These are phyloP conservation scores for Blastocystis sp. DNA, from an alignment of 352 stramenopile species.

Conservation along the genomic window DNA sequence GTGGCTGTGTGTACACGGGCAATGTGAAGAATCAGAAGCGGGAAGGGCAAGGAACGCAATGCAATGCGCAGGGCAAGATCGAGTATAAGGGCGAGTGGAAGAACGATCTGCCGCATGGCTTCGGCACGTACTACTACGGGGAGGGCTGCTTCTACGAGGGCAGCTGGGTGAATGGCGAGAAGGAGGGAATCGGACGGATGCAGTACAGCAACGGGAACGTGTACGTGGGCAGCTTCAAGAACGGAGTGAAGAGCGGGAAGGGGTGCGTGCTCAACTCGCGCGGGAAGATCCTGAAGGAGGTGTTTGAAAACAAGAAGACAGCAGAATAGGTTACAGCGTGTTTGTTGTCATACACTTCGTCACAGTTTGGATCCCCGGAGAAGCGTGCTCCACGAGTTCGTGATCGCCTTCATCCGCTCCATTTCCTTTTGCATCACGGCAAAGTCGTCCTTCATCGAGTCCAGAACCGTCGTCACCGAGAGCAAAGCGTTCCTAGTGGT, in stretches of 20 bases:
- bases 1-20: background rate
- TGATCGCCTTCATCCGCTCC: background rate
- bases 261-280: constrained; percentile 13
- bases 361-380: background rate
- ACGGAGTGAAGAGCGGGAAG: constrained; percentile 35
- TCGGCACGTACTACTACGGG: constrained; percentile 43
- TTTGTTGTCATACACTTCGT: constrained; percentile 7
- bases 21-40: constrained; percentile 2
- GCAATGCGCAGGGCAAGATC: background rate
- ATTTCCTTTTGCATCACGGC: constrained; percentile 19
- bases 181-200: constrained; percentile 51
- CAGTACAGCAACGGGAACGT: constrained; percentile 26
- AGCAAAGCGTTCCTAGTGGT: constrained; percentile 33
- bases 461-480: constrained; percentile 3
- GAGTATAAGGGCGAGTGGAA: constrained; percentile 34
- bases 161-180: constrained; percentile 58
- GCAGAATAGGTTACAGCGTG: background rate
- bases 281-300: constrained; percentile 54
- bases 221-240: constrained; percentile 53
- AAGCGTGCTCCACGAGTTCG: constrained; percentile 29
- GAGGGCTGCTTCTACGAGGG: constrained; percentile 33
- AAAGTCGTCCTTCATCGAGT: constrained; percentile 54
- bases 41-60: background rate
- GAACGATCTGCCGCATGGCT: constrained; percentile 56
- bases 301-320: constrained; percentile 3